phyloP scores from a whole-genome alignment of 306 rosid genomes.

The Corylus avellana region DNA sequence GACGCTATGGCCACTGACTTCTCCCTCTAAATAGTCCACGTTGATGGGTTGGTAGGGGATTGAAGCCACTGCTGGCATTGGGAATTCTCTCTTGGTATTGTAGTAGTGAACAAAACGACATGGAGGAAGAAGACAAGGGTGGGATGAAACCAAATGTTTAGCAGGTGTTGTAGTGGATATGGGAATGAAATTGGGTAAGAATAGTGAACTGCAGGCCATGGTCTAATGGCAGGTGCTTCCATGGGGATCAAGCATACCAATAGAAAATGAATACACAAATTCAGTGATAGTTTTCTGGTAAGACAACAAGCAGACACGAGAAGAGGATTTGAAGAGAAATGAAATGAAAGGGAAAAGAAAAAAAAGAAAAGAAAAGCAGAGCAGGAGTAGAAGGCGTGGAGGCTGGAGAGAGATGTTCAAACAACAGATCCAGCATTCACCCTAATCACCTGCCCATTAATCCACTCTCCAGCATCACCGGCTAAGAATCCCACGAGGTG shows the following conservation, averaged over 20 bases:
- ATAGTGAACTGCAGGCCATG: conserved; percentile 45
- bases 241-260: not conserved
- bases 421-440: conserved; percentile 45
- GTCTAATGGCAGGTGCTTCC: not conserved
- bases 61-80: conserved; percentile 57
- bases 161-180: conserved; percentile 15
- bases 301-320: not conserved
- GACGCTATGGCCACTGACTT: conserved; percentile 83
- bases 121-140: not conserved
- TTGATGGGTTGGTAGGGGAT: conserved; percentile 66
- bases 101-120: conserved; percentile 10
- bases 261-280: no score
- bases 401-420: not conserved
- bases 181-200: conserved; percentile 36
- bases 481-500: conserved; percentile 50
- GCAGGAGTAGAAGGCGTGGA: not conserved
- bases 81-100: conserved; percentile 39
- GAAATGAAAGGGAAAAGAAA: not conserved
- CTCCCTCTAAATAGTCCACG: conserved; percentile 64
- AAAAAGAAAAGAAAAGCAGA: not conserved
- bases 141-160: conserved; percentile 25
- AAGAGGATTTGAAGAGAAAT: not conserved
- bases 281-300: no score
- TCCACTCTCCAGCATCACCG: conserved; percentile 49
- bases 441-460: conserved; percentile 52